Conservation (phyloP, 2,329 filamentous ascomycete genomes). For the Alternaria hordeiaustralica region DNA sequence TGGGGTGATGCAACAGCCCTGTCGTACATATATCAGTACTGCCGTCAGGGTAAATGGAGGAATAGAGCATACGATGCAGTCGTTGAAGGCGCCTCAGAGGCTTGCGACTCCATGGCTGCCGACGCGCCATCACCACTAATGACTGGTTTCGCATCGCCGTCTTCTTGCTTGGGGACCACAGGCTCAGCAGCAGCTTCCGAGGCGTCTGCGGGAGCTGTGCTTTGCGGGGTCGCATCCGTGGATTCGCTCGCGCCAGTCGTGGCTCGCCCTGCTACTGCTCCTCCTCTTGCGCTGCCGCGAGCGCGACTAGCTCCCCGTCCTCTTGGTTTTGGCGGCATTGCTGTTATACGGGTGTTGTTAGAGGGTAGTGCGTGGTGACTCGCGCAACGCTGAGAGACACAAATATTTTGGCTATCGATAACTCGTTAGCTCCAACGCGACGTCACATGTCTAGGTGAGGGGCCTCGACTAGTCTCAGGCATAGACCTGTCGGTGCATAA, state of each 20-base stretch:
- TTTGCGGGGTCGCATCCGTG: conserved; percentile 23
- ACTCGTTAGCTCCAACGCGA: conserved; percentile 9
- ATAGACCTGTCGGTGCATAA: neutral
- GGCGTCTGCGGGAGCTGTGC: conserved; percentile 14
- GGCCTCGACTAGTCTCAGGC: neutral
- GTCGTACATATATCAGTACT: conserved; percentile 2
- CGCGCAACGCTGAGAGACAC: conserved; percentile 8
- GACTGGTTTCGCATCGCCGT: conserved; percentile 21
- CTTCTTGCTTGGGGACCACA: conserved; percentile 30
- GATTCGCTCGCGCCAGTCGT: conserved; percentile 19
- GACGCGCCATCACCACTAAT: conserved; percentile 16
- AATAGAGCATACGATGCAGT: conserved; percentile 17
- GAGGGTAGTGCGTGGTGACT: conserved; percentile 13
- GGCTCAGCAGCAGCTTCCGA: conserved; percentile 11
- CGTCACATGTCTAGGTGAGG: conserved; percentile 14
- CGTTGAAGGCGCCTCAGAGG: conserved; percentile 9
- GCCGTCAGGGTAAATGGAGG: neutral
- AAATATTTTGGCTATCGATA: conserved; percentile 40
- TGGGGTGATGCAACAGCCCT: conserved; percentile 26
- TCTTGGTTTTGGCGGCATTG: conserved; percentile 44
- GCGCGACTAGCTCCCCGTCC: conserved; percentile 31
- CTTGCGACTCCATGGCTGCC: conserved; percentile 20
- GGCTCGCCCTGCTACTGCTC: conserved; percentile 17
- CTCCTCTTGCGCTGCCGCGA: conserved; percentile 29
- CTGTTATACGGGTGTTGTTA: neutral